Conservation (phyloP, 176 grass and related monocot species). For the Ensete glaucum region DNA sequence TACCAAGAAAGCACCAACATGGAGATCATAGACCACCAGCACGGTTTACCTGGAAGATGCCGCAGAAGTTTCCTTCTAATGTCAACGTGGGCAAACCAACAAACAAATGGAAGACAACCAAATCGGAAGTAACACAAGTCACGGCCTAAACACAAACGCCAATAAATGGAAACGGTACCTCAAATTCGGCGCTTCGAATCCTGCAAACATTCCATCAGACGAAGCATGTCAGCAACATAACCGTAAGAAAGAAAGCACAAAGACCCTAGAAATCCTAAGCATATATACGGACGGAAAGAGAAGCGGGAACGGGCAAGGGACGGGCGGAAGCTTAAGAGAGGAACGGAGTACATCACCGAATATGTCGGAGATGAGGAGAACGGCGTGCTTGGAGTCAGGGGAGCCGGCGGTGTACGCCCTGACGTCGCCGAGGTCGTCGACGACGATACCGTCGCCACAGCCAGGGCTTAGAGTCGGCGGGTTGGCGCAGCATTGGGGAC, state of each 20-base stretch:
- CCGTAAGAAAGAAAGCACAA: neutral
- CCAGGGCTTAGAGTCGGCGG: slow-evolving; percentile 33
- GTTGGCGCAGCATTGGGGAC: slow-evolving; percentile 65
- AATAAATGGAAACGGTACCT: slow-evolving; percentile 21
- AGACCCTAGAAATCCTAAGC: too few species aligned
- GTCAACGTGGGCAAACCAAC: too few species aligned
- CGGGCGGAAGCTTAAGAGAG: neutral
- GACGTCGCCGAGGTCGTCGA: slow-evolving; percentile 56
- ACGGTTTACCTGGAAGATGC: too few species aligned
- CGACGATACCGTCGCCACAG: slow-evolving; percentile 52
- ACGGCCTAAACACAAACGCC: neutral
- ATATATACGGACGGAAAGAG: too few species aligned
- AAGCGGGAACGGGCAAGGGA: neutral
- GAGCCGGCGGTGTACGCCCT: slow-evolving; percentile 52
- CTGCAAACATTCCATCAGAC: slow-evolving; percentile 8
- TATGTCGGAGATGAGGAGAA: slow-evolving; percentile 69
- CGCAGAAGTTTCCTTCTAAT: too few species aligned
- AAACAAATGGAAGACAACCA: too few species aligned
- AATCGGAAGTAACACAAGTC: neutral
- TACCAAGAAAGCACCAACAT: too few species aligned
- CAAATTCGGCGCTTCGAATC: slow-evolving; percentile 48
- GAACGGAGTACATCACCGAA: slow-evolving; percentile 18
- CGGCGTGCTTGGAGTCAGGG: slow-evolving; percentile 26
- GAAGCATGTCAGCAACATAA: neutral
- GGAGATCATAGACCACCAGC: too few species aligned